Base-by-base conservation (phyloP, 257 asterid genomes). In the Scutellaria galericulata region DNA sequence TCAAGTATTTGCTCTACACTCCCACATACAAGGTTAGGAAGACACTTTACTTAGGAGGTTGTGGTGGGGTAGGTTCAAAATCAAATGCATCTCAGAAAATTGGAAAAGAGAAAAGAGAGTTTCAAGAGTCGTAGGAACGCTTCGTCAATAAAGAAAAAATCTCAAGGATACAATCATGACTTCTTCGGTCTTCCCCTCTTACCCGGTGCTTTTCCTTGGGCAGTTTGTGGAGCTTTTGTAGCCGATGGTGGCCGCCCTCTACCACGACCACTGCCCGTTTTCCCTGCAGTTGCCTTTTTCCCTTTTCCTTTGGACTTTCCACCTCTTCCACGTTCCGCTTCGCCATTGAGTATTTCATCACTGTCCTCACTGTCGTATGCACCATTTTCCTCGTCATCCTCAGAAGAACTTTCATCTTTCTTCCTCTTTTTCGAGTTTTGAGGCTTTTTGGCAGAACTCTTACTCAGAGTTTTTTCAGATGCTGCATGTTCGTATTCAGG, bases 171-270 rank as follows among this genome's bases (percentile, higher is more conserved):
- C 6, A 1, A 42, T 87, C 76, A 84, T 35, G 86, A 45, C 71
- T 87, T 89, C 79, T 75, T 79, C 4, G 97, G 96, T 62, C 96
- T 77, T 72, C 98, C 98, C 64, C 96, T 81, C 83, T 75, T 83
- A 22, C 97, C 95, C 0, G 89, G 14, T 10, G 61, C 71, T 75
- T 68, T 82, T 64, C 79, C 81, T 39, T 63, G 75, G 45, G 83
- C 75, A 72, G 57, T 60, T 39, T 45, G 50, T 1, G 84, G 3
- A 70, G 50, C 48, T 76, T 79, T 85, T 8, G 73, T 58, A 11
- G 71, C 81, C 5, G 96, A 80, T 11, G 90, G 74, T 4, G 93
- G 84, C 1, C 90, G 88, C 11, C 95, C 93, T 58, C 86, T 74
- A 13, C 97, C 97, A 7, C 86, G 88, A 22, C 90, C 92, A 12